phyloP scores from a whole-genome alignment of 2,329 filamentous ascomycete species.

The Neonectria sp. region DNA sequence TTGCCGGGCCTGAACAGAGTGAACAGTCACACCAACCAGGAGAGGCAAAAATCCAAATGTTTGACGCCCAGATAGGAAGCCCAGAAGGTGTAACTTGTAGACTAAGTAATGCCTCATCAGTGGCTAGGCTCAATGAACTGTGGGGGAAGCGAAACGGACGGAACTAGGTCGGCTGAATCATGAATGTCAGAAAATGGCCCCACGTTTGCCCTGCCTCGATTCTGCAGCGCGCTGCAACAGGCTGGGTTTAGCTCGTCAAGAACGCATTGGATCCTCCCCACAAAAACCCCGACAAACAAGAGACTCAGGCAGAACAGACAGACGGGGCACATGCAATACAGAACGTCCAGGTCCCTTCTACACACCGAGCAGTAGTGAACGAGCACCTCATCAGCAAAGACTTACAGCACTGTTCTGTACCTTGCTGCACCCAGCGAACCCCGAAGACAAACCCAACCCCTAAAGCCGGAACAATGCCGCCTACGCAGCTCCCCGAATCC shows the following conservation, averaged over 20 bases:
- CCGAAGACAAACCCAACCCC: constrained; percentile 7
- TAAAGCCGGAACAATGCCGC: constrained; percentile 54
- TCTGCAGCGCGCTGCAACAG: constrained; percentile 6
- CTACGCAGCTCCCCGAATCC: constrained; percentile 62
- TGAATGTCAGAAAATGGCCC: constrained; percentile 13
- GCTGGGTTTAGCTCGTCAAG: constrained; percentile 14
- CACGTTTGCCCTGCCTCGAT: constrained; percentile 12
- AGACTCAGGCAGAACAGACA: constrained; percentile 11
- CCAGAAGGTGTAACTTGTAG: background rate
- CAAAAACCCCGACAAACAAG: constrained; percentile 4
- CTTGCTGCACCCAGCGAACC: background rate
- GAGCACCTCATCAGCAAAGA: background rate
- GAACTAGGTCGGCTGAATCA: constrained; percentile 5
- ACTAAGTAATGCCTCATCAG: constrained; percentile 20
- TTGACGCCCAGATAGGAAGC: background rate
- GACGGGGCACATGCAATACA: constrained; percentile 1
- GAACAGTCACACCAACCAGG: background rate
- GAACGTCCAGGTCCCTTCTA: constrained; percentile 12
- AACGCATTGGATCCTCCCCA: constrained; percentile 6
- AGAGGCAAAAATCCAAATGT: background rate
- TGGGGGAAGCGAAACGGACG: constrained; percentile 1
- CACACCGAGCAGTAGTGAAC: background rate
- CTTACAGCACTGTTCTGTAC: background rate
- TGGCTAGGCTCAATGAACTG: constrained; percentile 8
- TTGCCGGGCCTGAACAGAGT: background rate